Evolutionary conservation across 257 asterid species (phyloP).

Genomic region (Verbascum thapsus): DNA sequence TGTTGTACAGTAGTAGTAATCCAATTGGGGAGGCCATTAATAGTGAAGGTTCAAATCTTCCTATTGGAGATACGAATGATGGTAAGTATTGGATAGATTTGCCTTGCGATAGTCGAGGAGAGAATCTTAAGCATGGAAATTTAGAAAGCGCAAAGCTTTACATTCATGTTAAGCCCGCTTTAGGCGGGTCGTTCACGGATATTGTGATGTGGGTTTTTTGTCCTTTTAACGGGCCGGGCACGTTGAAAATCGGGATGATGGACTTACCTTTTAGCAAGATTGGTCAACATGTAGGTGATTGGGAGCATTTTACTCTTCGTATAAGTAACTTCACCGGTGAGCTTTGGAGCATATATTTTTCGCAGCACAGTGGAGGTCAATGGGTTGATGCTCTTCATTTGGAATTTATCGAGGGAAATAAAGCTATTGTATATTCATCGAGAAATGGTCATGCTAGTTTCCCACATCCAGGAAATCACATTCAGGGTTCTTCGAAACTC

Average conservation of each 20-base stretch:
- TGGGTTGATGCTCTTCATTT: slow-evolving; percentile 77
- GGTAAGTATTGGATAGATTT: slow-evolving; percentile 83
- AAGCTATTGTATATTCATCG: slow-evolving; percentile 72
- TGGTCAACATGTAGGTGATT: slow-evolving; percentile 93
- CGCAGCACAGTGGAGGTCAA: slow-evolving; percentile 94
- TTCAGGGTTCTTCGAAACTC: slow-evolving; percentile 78
- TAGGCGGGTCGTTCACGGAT: slow-evolving; percentile 90
- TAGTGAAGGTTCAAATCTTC: slow-evolving; percentile 69
- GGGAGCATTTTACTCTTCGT: slow-evolving; percentile 96
- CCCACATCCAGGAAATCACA: slow-evolving; percentile 78
- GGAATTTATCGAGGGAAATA: slow-evolving; percentile 79
- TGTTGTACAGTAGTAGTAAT: slow-evolving; percentile 45
- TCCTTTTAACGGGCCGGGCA: slow-evolving; percentile 91
- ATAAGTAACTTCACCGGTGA: slow-evolving; percentile 87
- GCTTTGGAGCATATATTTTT: slow-evolving; percentile 82
- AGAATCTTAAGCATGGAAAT: slow-evolving; percentile 58
- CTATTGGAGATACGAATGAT: slow-evolving; percentile 74
- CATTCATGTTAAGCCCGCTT: slow-evolving; percentile 83
- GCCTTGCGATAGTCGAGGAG: slow-evolving; percentile 53
- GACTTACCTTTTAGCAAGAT: slow-evolving; percentile 59
- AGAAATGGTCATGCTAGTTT: slow-evolving; percentile 87
- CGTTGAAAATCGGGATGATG: slow-evolving; percentile 65
- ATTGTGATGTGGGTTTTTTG: slow-evolving; percentile 86
- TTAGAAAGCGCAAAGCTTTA: slow-evolving; percentile 77
- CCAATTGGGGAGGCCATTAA: slow-evolving; percentile 53